Percentiles rank a stretch among this genome's conserved stretches.
Conservation (phyloP, 352 stramenopile species). For the Pythium oligandrum region DNA sequence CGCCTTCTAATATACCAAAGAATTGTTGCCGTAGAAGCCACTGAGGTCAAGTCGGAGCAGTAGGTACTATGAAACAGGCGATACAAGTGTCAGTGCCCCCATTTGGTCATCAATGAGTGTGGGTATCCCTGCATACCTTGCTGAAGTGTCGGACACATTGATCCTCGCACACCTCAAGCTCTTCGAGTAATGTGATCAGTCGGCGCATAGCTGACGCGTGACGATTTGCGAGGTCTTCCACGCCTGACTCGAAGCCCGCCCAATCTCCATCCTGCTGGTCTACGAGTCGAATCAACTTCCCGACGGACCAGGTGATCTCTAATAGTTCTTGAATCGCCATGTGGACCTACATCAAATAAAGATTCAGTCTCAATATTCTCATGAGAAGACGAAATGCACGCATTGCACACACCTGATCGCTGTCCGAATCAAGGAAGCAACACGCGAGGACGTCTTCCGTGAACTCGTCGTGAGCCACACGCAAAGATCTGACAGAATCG, state of each 20-base stretch:
- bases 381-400: no score
- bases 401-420: not conserved
- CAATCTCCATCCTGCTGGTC: constrained; percentile 7
- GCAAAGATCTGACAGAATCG: constrained; percentile 10
- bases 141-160: no score
- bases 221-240: not conserved
- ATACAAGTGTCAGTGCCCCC: no score
- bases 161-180: no score
- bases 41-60: constrained; percentile 62
- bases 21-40: constrained; percentile 18
- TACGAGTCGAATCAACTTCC: constrained; percentile 9
- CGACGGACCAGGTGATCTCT: not conserved
- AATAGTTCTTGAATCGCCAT: no score
- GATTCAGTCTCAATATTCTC: no score
- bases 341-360: no score
- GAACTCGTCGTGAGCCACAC: constrained; percentile 9
- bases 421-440: constrained; percentile 15
- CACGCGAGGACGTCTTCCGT: constrained; percentile 4
- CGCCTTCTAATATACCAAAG: no score
- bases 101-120: no score
- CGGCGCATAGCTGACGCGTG: constrained; percentile 1
- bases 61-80: constrained; percentile 27
- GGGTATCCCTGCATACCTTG: no score
- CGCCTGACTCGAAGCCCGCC: constrained; percentile 9
- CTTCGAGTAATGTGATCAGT: no score